Base-by-base conservation (phyloP, 768 basidiomycete genomes). In the Naganishia onofrii region DNA sequence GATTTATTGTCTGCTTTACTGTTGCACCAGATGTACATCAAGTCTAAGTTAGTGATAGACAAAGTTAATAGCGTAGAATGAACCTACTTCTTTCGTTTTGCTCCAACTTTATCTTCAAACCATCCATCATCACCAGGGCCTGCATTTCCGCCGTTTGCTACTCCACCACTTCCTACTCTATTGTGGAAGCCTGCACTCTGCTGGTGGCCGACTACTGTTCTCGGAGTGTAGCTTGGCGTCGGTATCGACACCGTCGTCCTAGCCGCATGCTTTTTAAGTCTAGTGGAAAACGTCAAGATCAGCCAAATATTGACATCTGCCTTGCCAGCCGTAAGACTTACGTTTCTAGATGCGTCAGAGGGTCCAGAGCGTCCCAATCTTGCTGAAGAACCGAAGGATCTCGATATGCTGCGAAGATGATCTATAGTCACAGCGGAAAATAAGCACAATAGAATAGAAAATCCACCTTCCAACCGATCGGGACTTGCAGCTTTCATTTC, bases 341-440 rank as follows among this genome's bases (percentile, higher is more conserved):
- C 94, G 90, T 90, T 84, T 91, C 85, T 67, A 99, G 84, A 82
- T 32, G 31, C 2, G 17, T 42, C 15, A 65, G n/a, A 8, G 71
- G 71, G 29, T 95, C 90, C 38, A 93, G 86, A 36, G 86, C 88
- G 12, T 85, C 83, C 96, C 96, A 99, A 81, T 98, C 92, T 69
- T 90, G 95, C n/a, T 91, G 90, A 87, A 91, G 90, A 29, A 98
- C 85, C 0, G 89, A 86, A 79, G 90, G 88, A 77, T 87, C 85
- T 72, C 87, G 85, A 83, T 92, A 95, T 82, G 93, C 89, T 75
- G 93, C 87, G 86, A 90, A 89, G 82, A 99, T 96, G 86, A 93
- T 90, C 88, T 80, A 26, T 17, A 26, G 19, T n/a, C 5, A 3
- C 48, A 42, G 28, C 26, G 31, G 2, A n/a, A 23, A 21, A 21